Evolutionary conservation across 2,329 filamentous ascomycete genomes (phyloP), one percentile per base, ranked within the genome.

Genomic region (Sporothrix schenckii): DNA sequence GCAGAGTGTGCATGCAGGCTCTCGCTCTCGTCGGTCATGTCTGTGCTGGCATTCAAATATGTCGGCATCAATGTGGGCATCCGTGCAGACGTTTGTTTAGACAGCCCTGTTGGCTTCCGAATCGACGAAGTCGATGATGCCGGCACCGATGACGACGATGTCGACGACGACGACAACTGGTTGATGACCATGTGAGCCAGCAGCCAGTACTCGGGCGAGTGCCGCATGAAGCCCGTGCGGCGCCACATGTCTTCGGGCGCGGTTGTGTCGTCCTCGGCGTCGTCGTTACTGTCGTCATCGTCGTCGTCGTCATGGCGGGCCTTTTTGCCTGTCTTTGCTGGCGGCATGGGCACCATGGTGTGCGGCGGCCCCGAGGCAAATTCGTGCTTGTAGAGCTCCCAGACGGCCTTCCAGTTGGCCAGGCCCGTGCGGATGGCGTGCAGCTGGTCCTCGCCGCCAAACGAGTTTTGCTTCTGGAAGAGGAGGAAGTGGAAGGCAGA

Each of bases 151-250:
- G 34, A 34, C 3, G 34, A 34, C 7, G 34, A 34, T 4, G 30
- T 2, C 4, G 30, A 34, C 6, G 30, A 24, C 24, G 24, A 13
- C 13, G 58, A 49, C 21, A 67, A 34, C 11, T 53, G 53, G 52
- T 70, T 53, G 1, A 70, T 65, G 0, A 68, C 19, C 4, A 70
- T 53, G n/a, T 30, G 66, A 27, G 69, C 69, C n/a, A 70, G 69
- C 44, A 70, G 41, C 69, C 69, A 70, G 27, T 70, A 70, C 47
- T 70, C 69, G 19, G 69, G 69, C 24, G 39, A 52, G 53, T 70
- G n/a, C 16, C 63, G 61, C 30, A 70, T 52, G n/a, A 70, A 70
- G 4, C 69, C 69, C 19, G 41, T 61, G 44, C 69, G 27, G 41
- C 44, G 52, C 69, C 69, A 70, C 69, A 70, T 70, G 30, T 52